Percentiles rank a stretch among this genome's conserved stretches.
phyloP scores from a whole-genome alignment of 768 basidiomycete species.

The Kondoa subrosea region DNA sequence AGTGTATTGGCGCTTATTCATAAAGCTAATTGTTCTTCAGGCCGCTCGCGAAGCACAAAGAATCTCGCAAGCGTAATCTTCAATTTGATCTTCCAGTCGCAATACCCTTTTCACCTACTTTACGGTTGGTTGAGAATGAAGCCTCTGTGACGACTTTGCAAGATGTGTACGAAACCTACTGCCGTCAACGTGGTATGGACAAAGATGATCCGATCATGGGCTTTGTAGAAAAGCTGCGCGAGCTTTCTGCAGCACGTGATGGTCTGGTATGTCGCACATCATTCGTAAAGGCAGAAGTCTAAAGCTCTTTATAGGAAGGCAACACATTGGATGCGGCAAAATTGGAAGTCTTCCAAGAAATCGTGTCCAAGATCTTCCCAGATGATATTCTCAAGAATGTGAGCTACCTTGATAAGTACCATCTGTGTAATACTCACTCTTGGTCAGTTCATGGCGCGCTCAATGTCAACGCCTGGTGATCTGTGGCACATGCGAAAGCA shows the following conservation, averaged over 20 bases:
- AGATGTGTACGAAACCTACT: slow-evolving; percentile 86
- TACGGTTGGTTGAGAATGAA: slow-evolving; percentile 79
- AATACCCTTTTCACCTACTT: slow-evolving; percentile 55
- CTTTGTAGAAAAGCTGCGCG: slow-evolving; percentile 61
- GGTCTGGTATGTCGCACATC: slow-evolving; percentile 1
- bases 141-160: slow-evolving; percentile 75
- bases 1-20: slow-evolving; percentile 9
- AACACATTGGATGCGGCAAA: slow-evolving; percentile 19
- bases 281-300: neutral
- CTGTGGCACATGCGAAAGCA: slow-evolving; percentile 97
- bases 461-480: slow-evolving; percentile 65
- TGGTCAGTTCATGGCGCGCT: slow-evolving; percentile 68
- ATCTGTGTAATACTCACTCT: neutral
- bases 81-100: slow-evolving; percentile 78
- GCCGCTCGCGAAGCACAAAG: slow-evolving; percentile 68
- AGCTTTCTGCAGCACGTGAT: neutral
- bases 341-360: slow-evolving; percentile 75
- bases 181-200: slow-evolving; percentile 52
- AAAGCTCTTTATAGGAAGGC: neutral
- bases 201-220: slow-evolving; percentile 77
- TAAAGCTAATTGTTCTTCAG: slow-evolving; percentile 35
- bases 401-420: slow-evolving; percentile 26
- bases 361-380: slow-evolving; percentile 69
- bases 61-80: slow-evolving; percentile 78
- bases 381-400: slow-evolving; percentile 73